Conservation (phyloP, 306 rosid species). For the Morella rubra region DNA sequence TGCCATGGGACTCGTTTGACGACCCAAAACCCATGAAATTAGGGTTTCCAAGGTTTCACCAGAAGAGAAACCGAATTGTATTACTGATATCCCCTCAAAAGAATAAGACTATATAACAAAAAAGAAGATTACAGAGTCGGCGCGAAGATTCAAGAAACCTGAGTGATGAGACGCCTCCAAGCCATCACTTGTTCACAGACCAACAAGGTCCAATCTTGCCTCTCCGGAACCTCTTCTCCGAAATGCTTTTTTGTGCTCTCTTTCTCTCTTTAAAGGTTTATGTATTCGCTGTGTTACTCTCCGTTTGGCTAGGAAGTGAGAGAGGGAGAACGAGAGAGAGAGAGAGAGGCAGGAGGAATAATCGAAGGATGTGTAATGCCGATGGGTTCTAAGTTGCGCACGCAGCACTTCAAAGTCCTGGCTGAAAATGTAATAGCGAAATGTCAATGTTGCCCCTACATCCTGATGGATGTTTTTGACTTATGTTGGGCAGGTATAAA, state of each 20-base stretch:
- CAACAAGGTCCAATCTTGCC: conserved; percentile 7
- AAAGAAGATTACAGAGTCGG: background rate
- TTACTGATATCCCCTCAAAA: background rate
- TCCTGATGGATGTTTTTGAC: background rate
- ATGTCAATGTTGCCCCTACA: conserved; percentile 24
- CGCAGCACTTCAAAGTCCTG: background rate
- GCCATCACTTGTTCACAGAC: conserved; percentile 47
- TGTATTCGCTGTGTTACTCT: background rate
- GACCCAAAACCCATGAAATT: conserved; percentile 2
- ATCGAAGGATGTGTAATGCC: conserved; percentile 4
- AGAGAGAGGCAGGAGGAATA: background rate
- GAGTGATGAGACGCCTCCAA: conserved; percentile 58
- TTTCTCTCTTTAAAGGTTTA: background rate
- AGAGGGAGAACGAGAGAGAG: conserved; percentile 9
- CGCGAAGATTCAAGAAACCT: conserved; percentile 44
- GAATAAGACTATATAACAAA: background rate
- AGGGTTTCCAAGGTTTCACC: conserved; percentile 38
- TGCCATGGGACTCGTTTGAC: background rate
- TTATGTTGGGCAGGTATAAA: too few relatives aligned
- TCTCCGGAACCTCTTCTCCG: background rate
- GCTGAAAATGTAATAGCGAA: background rate
- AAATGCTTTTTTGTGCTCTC: background rate
- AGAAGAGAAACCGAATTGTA: background rate
- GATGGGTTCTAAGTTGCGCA: conserved; percentile 10
- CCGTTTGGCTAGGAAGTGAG: conserved; percentile 12